Evolutionary conservation across 2,329 filamentous ascomycete genomes (phyloP), one percentile per base, ranked within the genome.

Genomic region (Clarireedia monteithiana): DNA sequence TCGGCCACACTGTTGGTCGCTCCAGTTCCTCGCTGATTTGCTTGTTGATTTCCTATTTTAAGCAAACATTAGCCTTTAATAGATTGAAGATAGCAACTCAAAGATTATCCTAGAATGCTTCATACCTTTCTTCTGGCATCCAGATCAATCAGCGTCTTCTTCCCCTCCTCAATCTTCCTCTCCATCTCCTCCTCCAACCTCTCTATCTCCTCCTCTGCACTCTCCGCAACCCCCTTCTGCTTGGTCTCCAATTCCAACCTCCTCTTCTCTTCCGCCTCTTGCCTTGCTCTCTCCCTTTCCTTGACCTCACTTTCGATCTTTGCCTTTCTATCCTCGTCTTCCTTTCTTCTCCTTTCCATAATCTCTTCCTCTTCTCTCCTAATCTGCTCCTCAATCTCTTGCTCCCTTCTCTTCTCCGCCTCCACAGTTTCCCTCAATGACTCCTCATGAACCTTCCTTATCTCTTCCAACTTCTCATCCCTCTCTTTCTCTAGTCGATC

Each of bases 151-250:
- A 68, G 30, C 14, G 40, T 55, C 50, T 53, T 60, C 50, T 62
- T 63, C 1, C 66, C 64, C 24, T 64, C 61, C 36, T 63, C 59
- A 14, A 64, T 56, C 42, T 50, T 60, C 20, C 46, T 57, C 26
- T 67, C 63, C 50, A 65, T 65, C 55, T 67, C 64, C 45, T 66
- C 62, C 45, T 68, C 66, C 20, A 67, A 46, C 20, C 44, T 58
- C 42, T 67, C 64, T 39, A 67, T 55, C 47, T 66, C 57, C 27
- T 44, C 52, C 26, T 67, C 66, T 2, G 63, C 58, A 27, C 59
- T 57, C 27, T 62, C 61, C 1, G 55, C 56, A 1, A 64, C 47
- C 17, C 34, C 53, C 45, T 57, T 57, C 30, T 65, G 59, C 9
- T 52, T 49, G 20, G 59, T 52, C 26, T 65, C 59, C 20, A 57